Conservation (phyloP, 2,329 filamentous ascomycete genomes). For the Hypoxylon sp. region DNA sequence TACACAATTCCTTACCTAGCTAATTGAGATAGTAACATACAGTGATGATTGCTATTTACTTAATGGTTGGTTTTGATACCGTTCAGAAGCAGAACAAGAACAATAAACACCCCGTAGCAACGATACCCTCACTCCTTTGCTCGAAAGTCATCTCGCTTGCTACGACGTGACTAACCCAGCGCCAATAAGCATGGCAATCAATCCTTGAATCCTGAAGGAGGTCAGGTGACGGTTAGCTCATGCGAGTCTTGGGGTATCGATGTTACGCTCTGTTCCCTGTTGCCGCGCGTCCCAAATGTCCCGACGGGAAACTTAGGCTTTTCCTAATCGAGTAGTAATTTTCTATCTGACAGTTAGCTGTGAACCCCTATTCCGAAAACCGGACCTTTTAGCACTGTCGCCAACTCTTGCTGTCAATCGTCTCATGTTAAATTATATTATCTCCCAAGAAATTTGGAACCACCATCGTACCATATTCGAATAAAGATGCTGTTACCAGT, state of each 20-base stretch:
- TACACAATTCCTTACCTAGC: background rate
- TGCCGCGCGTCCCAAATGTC: background rate
- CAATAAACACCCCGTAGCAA: background rate
- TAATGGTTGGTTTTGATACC: background rate
- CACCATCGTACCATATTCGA: background rate
- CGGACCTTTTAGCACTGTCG: constrained; percentile 6
- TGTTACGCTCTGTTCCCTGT: constrained; percentile 29
- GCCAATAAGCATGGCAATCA: constrained; percentile 17
- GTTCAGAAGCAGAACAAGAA: background rate
- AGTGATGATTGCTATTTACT: background rate
- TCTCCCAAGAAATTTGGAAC: background rate
- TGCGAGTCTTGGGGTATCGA: constrained; percentile 28
- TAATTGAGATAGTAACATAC: too few relatives aligned
- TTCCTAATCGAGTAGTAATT: constrained; percentile 36
- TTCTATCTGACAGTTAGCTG: background rate
- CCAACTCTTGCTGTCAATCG: background rate
- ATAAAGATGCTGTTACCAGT: background rate
- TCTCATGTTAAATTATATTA: background rate
- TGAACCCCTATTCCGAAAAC: constrained; percentile 3
- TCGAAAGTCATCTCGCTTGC: constrained; percentile 15
- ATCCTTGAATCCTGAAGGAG: constrained; percentile 17
- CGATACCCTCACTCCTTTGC: background rate
- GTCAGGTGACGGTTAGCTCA: constrained; percentile 37
- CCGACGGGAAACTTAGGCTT: constrained; percentile 18
- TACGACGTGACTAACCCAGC: constrained; percentile 3